A percentile compares a stretch with the other conserved stretches of the same genome.
Evolutionary conservation across 2,329 filamentous ascomycete species (phyloP).

Genomic region (Coniochaeta hoffmannii): DNA sequence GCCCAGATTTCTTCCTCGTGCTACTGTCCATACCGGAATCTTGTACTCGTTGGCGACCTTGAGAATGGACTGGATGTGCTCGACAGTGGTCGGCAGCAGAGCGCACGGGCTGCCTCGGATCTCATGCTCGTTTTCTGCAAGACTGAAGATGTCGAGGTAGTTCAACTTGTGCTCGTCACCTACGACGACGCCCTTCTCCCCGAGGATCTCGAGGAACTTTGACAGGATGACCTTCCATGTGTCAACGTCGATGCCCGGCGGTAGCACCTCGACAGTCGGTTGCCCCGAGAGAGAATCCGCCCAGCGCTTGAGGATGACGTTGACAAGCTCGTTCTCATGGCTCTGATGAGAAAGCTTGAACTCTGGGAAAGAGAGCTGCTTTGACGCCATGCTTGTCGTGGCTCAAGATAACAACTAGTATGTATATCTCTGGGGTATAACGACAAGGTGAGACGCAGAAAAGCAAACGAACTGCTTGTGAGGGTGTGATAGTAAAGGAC

Average conservation of each 20-base stretch:
- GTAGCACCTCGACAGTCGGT: conserved; percentile 6
- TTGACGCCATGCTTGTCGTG: conserved; percentile 2
- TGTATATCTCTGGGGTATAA: not conserved
- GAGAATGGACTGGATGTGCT: not conserved
- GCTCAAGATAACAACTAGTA: not conserved
- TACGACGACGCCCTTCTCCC: conserved; percentile 11
- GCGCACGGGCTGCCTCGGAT: conserved; percentile 6
- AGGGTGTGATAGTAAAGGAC: too few species aligned
- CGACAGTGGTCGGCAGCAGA: conserved; percentile 1
- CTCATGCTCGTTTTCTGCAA: conserved; percentile 6
- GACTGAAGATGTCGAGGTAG: conserved; percentile 7
- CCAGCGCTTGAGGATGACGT: conserved; percentile 7
- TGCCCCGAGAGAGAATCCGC: conserved; percentile 5
- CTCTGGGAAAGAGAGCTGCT: conserved; percentile 4
- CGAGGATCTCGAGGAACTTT: conserved; percentile 21
- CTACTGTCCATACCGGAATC: conserved; percentile 22
- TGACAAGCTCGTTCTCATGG: conserved; percentile 6
- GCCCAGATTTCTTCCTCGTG: conserved; percentile 15
- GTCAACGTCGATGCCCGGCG: conserved; percentile 4
- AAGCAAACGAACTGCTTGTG: too few species aligned
- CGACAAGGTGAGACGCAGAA: not conserved
- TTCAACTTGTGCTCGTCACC: conserved; percentile 7
- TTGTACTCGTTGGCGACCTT: conserved; percentile 15
- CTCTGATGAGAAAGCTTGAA: conserved; percentile 4
- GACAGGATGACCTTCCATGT: conserved; percentile 6